Evolutionary conservation across 2,329 filamentous ascomycete genomes (phyloP).

Genomic region (Aureobasidium vineae): DNA sequence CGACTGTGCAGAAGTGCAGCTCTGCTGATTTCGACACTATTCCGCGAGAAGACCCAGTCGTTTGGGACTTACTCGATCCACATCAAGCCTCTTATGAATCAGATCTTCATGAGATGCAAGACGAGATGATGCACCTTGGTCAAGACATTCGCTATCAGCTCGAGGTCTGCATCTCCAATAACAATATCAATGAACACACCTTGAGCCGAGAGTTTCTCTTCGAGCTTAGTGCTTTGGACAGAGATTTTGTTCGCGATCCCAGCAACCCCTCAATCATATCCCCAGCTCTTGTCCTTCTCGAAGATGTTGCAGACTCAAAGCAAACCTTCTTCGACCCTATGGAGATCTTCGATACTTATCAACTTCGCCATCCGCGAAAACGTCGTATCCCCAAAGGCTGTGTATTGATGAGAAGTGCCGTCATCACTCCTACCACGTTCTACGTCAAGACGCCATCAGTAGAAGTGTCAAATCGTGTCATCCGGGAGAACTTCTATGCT

Average conservation of each 20-base stretch:
- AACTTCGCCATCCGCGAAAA: constrained; percentile 24
- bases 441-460: constrained; percentile 73
- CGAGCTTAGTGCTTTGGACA: constrained; percentile 55
- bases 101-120: constrained; percentile 31
- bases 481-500: constrained; percentile 66
- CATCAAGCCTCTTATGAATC: constrained; percentile 12
- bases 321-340: constrained; percentile 66
- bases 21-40: not conserved
- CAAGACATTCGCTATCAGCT: constrained; percentile 85
- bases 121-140: constrained; percentile 37
- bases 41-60: constrained; percentile 1
- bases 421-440: constrained; percentile 80
- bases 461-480: constrained; percentile 84
- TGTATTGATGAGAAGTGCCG: constrained; percentile 69
- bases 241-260: constrained; percentile 17
- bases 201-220: constrained; percentile 66
- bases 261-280: constrained; percentile 26
- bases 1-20: constrained; percentile 42
- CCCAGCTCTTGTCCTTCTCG: constrained; percentile 64
- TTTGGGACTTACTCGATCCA: constrained; percentile 20
- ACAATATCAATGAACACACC: constrained; percentile 71
- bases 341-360: constrained; percentile 61
- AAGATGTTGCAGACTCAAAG: constrained; percentile 68
- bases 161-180: constrained; percentile 86
- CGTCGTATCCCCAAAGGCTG: constrained; percentile 67